Base-by-base conservation (phyloP, 2,329 filamentous ascomycete genomes). In the Ophiostoma himal-ulmi region DNA sequence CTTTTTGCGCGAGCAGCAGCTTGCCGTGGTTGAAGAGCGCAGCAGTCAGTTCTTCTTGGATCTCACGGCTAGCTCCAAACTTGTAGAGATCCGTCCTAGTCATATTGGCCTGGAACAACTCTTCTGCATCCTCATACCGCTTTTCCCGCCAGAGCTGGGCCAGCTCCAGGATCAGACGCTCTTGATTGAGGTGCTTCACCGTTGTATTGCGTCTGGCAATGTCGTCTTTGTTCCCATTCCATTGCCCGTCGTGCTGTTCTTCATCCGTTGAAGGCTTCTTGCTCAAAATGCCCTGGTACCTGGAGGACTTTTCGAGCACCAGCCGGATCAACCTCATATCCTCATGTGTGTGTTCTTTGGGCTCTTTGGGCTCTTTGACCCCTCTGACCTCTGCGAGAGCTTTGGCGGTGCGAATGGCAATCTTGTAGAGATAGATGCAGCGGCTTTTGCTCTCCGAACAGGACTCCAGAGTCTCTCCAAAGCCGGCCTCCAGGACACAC, bases 81-180 rank as follows among this genome's bases (percentile, higher is more conserved):
- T 11, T 22, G 30, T 75, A 76, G 52, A 75, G 78, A 11, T 79
- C 77, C n/a, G 72, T 80, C 75, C 81, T 79, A 1, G 87, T 79
- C 75, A 91, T 91, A 48, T 79, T 79, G 5, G 67, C 54, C 0
- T 2, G 26, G 78, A 90, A 94, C 83, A 95, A 88, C 77, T 92
- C 88, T 70, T 96, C 92, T 37, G 92, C 91, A 67, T 93, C 85
- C 71, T 94, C 91, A 17, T 91, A 82, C 57, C 89, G 86, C 57
- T 86, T 83, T 76, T 93, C 89, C 75, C 88, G 88, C 88, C 90
- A 96, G 39, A 89, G 86, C 92, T 95, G 78, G 41, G 85, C 83
- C 52, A 88, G 88, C 41, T 91, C 85, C 71, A 93, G 78, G 5
- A 88, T 84, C 57, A 88, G 83, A 74, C 91, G 93, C 73, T 92